Conservation (phyloP, 805 yeast species). For the Kazachstania africana region DNA sequence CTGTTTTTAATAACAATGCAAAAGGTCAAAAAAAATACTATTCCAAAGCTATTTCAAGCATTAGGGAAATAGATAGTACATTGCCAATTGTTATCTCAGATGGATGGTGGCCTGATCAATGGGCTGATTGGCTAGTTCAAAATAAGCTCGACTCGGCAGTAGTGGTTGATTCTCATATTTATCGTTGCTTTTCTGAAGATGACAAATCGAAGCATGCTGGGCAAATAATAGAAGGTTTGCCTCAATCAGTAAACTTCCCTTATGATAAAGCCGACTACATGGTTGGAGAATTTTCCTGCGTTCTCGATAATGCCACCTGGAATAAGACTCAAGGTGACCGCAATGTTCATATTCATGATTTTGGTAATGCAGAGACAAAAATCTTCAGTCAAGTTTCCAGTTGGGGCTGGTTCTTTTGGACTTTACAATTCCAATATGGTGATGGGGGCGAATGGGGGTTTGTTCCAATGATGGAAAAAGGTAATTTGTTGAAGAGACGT, state of each 20-base stretch:
- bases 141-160: slow-evolving; percentile 40
- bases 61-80: slow-evolving; percentile 41
- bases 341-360: slow-evolving; percentile 43
- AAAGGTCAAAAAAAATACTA: slow-evolving; percentile 50
- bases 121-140: slow-evolving; percentile 50
- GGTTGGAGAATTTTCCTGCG: slow-evolving; percentile 89
- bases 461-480: slow-evolving; percentile 57
- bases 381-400: slow-evolving; percentile 42
- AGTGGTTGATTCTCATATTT: slow-evolving; percentile 74
- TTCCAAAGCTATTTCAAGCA: slow-evolving; percentile 45
- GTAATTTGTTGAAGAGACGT: slow-evolving; percentile 35
- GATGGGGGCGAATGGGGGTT: slow-evolving; percentile 98
- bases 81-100: slow-evolving; percentile 78
- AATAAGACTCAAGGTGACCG: slow-evolving; percentile 35
- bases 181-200: slow-evolving; percentile 70
- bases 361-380: slow-evolving; percentile 44
- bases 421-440: slow-evolving; percentile 74
- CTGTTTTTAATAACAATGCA: slow-evolving; percentile 49
- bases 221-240: slow-evolving; percentile 48
- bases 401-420: slow-evolving; percentile 83
- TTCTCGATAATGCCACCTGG: slow-evolving; percentile 72
- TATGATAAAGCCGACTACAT: slow-evolving; percentile 49
- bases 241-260: slow-evolving; percentile 36
- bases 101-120: slow-evolving; percentile 84
- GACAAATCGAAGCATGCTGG: slow-evolving; percentile 60